These are phyloP conservation scores for Kalaharituber pfeilii DNA, from an alignment of 2,329 filamentous ascomycete species.

Conservation along the genomic window DNA sequence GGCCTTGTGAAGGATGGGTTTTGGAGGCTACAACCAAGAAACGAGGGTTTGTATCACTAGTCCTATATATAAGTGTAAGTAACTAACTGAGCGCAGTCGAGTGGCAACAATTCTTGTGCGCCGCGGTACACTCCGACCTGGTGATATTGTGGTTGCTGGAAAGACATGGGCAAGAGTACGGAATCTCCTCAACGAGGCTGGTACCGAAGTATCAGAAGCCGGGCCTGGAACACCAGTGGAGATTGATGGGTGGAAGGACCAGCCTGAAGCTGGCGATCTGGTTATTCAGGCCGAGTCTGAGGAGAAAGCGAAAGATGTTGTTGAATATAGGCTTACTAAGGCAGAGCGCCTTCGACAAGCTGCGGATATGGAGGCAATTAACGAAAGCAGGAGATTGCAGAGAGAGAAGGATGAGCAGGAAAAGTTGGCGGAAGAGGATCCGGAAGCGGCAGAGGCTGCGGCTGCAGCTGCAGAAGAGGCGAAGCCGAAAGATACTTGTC, in stretches of 20 bases:
- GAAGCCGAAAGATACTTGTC: conserved; percentile 28
- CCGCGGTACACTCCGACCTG: conserved; percentile 63
- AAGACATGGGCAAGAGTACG: conserved; percentile 78
- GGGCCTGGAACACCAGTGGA: conserved; percentile 80
- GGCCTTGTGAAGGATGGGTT: conserved; percentile 79
- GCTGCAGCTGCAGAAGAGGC: conserved; percentile 25
- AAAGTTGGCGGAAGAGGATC: conserved; percentile 14
- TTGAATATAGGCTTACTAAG: conserved; percentile 57
- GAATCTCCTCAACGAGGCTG: conserved; percentile 67
- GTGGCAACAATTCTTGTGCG: conserved; percentile 79
- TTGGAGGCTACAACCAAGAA: conserved; percentile 80
- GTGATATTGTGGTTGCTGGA: conserved; percentile 74
- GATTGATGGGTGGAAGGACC: conserved; percentile 83
- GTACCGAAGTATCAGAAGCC: conserved; percentile 51
- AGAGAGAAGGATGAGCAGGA: conserved; percentile 41
- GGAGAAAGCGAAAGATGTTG: conserved; percentile 57
- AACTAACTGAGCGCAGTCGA: conserved; percentile 4
- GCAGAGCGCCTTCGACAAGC: conserved; percentile 48
- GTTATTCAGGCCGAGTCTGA: conserved; percentile 58
- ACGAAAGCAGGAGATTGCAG: conserved; percentile 45
- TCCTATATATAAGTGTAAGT: neutral
- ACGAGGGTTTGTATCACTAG: conserved; percentile 45
- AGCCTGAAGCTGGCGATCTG: conserved; percentile 71
- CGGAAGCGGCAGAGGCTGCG: conserved; percentile 12
- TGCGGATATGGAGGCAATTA: conserved; percentile 58